Evolutionary conservation across 1,284 basidiomycete genomes (phyloP).

Genomic region (Ceratobasidium sp.): DNA sequence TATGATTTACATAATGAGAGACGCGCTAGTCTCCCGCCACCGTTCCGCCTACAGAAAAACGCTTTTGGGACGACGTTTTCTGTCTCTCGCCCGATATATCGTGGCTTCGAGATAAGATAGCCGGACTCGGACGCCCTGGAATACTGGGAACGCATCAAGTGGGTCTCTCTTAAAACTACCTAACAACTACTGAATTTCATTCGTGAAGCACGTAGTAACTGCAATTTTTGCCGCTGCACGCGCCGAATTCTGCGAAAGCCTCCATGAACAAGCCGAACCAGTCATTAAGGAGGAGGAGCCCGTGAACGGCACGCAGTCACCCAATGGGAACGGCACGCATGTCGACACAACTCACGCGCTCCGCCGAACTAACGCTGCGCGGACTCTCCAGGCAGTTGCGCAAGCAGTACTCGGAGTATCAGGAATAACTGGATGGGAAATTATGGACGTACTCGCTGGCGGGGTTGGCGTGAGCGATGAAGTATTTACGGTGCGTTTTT

Average conservation of each 20-base stretch:
- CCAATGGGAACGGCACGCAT: not conserved
- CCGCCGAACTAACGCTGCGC: slow-evolving; percentile 18
- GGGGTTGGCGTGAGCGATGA: slow-evolving; percentile 63
- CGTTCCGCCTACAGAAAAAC: slow-evolving; percentile 26
- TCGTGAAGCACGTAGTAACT: slow-evolving; percentile 23
- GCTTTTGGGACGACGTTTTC: slow-evolving; percentile 38
- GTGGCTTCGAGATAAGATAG: slow-evolving; percentile 14
- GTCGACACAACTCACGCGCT: slow-evolving; percentile 8
- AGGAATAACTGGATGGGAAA: slow-evolving; percentile 63
- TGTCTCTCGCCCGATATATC: slow-evolving; percentile 7
- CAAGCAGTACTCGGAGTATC: slow-evolving; percentile 13
- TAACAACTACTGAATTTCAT: not conserved
- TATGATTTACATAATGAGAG: not conserved
- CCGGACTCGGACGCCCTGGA: slow-evolving; percentile 12
- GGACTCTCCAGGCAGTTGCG: slow-evolving; percentile 23
- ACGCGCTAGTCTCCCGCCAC: slow-evolving; percentile 16
- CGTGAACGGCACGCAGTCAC: slow-evolving; percentile 51
- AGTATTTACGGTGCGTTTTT: slow-evolving; percentile 60
- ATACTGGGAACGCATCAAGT: slow-evolving; percentile 35
- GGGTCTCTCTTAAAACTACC: not conserved
- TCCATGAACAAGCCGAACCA: not conserved
- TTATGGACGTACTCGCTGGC: slow-evolving; percentile 70
- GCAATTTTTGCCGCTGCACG: slow-evolving; percentile 27
- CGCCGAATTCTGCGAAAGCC: slow-evolving; percentile 4
- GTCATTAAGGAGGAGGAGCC: slow-evolving; percentile 51